These are phyloP conservation scores for Amesomyces nigricolor DNA, from an alignment of 2,329 filamentous ascomycete species.

Conservation along the genomic window DNA sequence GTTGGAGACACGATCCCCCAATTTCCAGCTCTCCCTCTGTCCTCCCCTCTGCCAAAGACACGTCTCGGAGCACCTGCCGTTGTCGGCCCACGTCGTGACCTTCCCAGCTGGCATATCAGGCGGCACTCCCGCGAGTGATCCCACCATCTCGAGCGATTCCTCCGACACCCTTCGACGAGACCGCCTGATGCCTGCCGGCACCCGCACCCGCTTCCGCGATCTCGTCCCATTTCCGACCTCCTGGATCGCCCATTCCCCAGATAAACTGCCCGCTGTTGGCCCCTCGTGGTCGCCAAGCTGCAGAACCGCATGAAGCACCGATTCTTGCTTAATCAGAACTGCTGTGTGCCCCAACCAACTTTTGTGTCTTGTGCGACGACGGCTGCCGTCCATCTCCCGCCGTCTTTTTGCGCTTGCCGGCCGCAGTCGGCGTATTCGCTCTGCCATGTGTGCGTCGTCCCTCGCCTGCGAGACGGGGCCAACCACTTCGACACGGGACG, in stretches of 20 bases:
- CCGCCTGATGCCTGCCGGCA: neutral
- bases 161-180: neutral
- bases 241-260: neutral
- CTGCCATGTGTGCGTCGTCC: slow-evolving; percentile 4
- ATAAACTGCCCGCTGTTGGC: neutral
- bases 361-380: neutral
- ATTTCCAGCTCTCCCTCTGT: neutral
- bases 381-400: neutral
- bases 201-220: neutral
- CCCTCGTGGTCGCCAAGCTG: neutral
- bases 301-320: slow-evolving; percentile 1
- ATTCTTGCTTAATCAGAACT: neutral
- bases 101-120: slow-evolving; percentile 1
- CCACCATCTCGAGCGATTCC: no score
- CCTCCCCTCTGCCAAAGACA: neutral
- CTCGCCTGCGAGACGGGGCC: neutral
- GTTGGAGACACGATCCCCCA: neutral
- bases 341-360: neutral
- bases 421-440: slow-evolving; percentile 2
- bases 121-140: neutral
- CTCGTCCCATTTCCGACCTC: neutral
- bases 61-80: slow-evolving; percentile 3
- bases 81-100: neutral
- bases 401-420: slow-evolving; percentile 3
- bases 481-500: neutral